Evolutionary conservation across 2,329 filamentous ascomycete genomes (phyloP), one percentile per base, ranked within the genome.

Genomic region (Parastagonospora avenae): DNA sequence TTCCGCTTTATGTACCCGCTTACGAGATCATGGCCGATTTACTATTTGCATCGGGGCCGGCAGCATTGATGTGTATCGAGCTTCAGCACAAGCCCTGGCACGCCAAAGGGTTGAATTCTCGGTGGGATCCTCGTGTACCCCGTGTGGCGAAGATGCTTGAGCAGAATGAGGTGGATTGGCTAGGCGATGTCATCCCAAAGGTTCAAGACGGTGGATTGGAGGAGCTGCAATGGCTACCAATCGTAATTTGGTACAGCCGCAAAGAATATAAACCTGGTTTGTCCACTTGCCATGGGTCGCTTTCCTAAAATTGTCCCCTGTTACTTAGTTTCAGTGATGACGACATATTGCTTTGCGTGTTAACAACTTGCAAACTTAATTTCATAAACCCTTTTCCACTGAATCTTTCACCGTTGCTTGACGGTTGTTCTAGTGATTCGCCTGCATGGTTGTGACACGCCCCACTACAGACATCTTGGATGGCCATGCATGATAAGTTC

Each of bases 21-120:
- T 36, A 31, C 9, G 37, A 50, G 5, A 47, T 55, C 6, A 38
- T 41, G 10, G 51, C 51, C 0, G 57, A 57, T n/a, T 2, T 49
- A 10, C 16, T 37, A 12, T 53, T 51, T 11, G 44, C 53, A 2
- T 42, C 27, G 12, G 48, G 47, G 4, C 35, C 50, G 8, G 50
- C 53, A 8, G 55, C 50, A 2, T 31, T 51, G 4, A 12, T 56
- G 10, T 38, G 35, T 7, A 24, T 27, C 4, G 44, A 51, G 31
- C 27, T 50, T n/a, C 4, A 9, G 8, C 42, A 33, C 3, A 12
- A 45, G 24, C 42, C 30, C 12, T 54, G 47, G 50, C 31, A 42
- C 4, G 14, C 19, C 0, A 12, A 51, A 10, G 40, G 9, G 36
- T 32, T 15, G 29, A 24, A n/a, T 7, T 12, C 9, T 5, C 12